Evolutionary conservation across 1,284 basidiomycete genomes (phyloP), one percentile per base, ranked within the genome.

Genomic region (Austroboletus novae-zelandiae): DNA sequence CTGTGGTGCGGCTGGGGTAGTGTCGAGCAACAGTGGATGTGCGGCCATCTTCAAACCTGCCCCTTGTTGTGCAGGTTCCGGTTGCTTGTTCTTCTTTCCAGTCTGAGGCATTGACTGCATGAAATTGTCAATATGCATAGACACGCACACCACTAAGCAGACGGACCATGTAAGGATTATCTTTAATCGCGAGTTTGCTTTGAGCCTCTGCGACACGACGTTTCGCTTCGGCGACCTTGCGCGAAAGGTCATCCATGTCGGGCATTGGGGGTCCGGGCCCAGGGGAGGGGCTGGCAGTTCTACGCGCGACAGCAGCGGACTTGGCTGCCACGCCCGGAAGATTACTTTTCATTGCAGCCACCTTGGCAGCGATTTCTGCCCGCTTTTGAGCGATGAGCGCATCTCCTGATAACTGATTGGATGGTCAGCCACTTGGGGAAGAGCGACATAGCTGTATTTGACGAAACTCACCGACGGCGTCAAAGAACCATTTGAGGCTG

Each of bases 31-130:
- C 23, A 95, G 74, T 5, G 94, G 94, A 68, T 96, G 94, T 0
- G 91, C 89, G 2, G 91, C 85, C 81, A 94, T 92, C 67, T 89
- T 89, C 49, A 92, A 71, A n/a, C 90, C 91, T 14, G 84, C 84
- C 41, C 90, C 88, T 66, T 87, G 86, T 36, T 85, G 89, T 3
- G 81, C 71, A 41, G 81, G 79, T 56, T 88, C 86, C 2, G 67
- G 64, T 1, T 73, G 72, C 25, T 71, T 67, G 60, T 80, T 83
- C 64, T 80, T 86, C 62, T 77, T 84, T 36, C 73, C 74, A 5
- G 71, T 71, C 58, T 77, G 77, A 14, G 80, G 73, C 46, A 77
- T 69, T 3, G 76, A 75, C 79, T 83, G 59, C 20, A 43, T 2
- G 35, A 34, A 27, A 52, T 45, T 8, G 43, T 62, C 31, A 55